These are phyloP conservation scores for Ammopiptanthus mongolicus DNA, from an alignment of 306 rosid genomes.

Conservation along the genomic window DNA sequence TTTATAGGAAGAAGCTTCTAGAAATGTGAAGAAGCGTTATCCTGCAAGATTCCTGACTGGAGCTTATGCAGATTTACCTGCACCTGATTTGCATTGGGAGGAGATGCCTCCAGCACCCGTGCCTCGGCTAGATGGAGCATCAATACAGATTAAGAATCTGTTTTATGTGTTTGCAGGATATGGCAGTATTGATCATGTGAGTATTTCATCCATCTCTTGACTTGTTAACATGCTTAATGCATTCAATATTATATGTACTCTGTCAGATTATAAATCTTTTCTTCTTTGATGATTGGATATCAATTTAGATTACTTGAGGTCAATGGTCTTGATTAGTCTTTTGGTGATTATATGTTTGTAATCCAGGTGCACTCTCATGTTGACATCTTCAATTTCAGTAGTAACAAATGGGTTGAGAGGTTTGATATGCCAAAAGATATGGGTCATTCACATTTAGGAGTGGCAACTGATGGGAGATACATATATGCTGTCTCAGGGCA, in stretches of 20 bases:
- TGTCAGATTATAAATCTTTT: neutral
- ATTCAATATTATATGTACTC: neutral
- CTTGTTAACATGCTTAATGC: neutral
- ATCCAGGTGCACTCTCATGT: constrained; percentile 85
- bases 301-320: neutral
- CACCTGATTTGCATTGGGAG: constrained; percentile 78
- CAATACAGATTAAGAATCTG: constrained; percentile 64
- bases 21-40: neutral
- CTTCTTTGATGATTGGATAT: neutral
- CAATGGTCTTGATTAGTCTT: neutral
- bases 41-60: constrained; percentile 40
- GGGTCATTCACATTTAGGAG: constrained; percentile 91
- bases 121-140: constrained; percentile 77
- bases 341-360: neutral
- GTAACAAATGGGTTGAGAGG: constrained; percentile 56
- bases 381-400: constrained; percentile 62
- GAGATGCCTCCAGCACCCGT: constrained; percentile 78
- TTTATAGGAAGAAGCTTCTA: constrained; percentile 29
- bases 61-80: constrained; percentile 77
- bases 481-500: constrained; percentile 77
- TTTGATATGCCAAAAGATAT: constrained; percentile 75
- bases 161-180: constrained; percentile 81
- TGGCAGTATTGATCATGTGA: constrained; percentile 59
- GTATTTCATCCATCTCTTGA: constrained; percentile 8
- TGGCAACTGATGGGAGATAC: constrained; percentile 81